phyloP scores from a whole-genome alignment of 2,329 filamentous ascomycete species.

The Sarocladium oryzae region DNA sequence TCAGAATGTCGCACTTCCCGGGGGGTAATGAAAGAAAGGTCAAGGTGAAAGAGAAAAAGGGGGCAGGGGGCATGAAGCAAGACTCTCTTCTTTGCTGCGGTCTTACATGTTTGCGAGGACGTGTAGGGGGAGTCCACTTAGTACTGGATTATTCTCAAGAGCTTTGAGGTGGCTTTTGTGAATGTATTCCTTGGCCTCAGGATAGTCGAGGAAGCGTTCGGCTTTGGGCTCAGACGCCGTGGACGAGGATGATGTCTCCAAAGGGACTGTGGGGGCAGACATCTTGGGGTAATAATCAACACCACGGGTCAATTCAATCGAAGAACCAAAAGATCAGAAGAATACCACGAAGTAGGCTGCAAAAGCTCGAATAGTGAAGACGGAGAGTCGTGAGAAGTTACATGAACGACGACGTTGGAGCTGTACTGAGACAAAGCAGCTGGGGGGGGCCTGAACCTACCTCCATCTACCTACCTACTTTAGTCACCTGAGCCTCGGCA shows the following conservation, averaged over 20 bases:
- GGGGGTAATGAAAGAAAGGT: too few species aligned
- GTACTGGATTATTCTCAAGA: conserved; percentile 57
- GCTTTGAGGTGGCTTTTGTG: conserved; percentile 18
- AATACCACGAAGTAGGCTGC: too few species aligned
- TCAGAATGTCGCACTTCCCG: conserved; percentile 56
- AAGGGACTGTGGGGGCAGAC: background rate
- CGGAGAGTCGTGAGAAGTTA: too few species aligned
- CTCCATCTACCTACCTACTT: too few species aligned
- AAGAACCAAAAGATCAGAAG: too few species aligned
- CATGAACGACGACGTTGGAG: too few species aligned
- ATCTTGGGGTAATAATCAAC: too few species aligned
- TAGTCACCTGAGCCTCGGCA: too few species aligned
- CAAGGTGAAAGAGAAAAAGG: too few species aligned
- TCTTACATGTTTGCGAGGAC: conserved; percentile 53
- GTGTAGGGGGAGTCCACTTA: conserved; percentile 59
- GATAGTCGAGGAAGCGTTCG: conserved; percentile 10
- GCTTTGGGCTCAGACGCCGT: background rate
- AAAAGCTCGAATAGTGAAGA: background rate
- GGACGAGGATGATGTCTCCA: background rate
- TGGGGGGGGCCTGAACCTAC: too few species aligned
- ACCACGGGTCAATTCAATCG: too few species aligned
- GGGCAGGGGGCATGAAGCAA: background rate
- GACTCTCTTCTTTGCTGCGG: background rate
- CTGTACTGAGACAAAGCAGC: too few species aligned
- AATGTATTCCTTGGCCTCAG: conserved; percentile 23